Base-by-base conservation (phyloP, 768 basidiomycete genomes). In the Boletales sp. region DNA sequence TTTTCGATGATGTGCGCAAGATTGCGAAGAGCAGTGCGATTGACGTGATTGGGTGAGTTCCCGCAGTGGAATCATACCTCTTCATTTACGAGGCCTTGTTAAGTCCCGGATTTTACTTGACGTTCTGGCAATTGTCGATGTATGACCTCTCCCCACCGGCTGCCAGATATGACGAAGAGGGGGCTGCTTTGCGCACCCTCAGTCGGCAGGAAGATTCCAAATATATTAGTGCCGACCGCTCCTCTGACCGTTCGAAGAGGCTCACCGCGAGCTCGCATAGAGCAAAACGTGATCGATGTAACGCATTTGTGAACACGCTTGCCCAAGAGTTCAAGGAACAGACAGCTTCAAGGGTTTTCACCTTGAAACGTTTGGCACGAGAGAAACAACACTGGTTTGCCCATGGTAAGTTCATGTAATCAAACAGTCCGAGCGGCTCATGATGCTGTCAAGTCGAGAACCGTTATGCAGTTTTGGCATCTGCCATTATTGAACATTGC, bases 91-190 rank as follows among this genome's bases (percentile, higher is more conserved):
- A 14, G n/a, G 19, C 12, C 47, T 39, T 24, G 56, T 44, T 1
- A 32, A 97, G 95, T 4, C 86, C 93, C 27, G 88, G 84, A 3
- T 98, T 99, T 71, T 97, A 94, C 62, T 70, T 90, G 40, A 93
- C 94, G 3, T 99, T 97, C 72, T 99, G 97, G 97, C 94, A 97
- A 66, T 69, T 98, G 45, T 87, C 91, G 1, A 87, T 88, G 31
- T 90, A 93, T 60, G 97, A 99, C 67, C 76, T 98, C 31, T 72
- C 81, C 1, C 87, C 90, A 12, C 93, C 94, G 0, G 74, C 77
- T 15, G 62, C 80, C 7, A 81, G 81, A 51, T 99, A 98, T 53
- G 84, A 90, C 40, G 86, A 89, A 60, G 88, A 93, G 60, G 79
- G 81, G 29, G 74, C 79, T 21, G 72, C 75, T 14, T 66, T 90